phyloP scores from a whole-genome alignment of 2,329 filamentous ascomycete species.

The Dactylonectria estremocensis region DNA sequence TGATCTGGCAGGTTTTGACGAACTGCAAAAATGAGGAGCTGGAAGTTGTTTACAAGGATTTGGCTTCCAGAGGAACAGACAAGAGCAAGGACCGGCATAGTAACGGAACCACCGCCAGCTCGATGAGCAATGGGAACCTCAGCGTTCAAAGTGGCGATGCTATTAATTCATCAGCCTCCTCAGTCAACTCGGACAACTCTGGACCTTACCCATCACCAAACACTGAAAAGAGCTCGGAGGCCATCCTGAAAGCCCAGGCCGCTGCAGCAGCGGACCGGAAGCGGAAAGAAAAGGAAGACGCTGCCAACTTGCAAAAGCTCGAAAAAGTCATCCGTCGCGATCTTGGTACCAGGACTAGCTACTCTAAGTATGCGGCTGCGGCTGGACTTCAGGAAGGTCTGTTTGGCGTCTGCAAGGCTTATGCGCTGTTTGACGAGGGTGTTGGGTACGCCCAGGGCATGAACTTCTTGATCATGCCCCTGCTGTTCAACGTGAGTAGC shows the following conservation, averaged over 20 bases:
- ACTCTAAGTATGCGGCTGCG: constrained; percentile 94
- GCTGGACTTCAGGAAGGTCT: constrained; percentile 93
- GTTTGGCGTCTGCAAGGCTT: constrained; percentile 97
- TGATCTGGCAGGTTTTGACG: constrained; percentile 97
- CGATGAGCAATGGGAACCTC: constrained; percentile 68
- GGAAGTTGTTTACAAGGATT: constrained; percentile 87
- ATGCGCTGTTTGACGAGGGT: constrained; percentile 93
- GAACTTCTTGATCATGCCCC: constrained; percentile 98
- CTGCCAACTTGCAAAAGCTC: constrained; percentile 80
- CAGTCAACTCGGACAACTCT: constrained; percentile 84
- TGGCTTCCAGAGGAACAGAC: constrained; percentile 85
- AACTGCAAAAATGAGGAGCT: constrained; percentile 95
- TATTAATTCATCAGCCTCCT: constrained; percentile 84
- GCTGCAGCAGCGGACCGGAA: constrained; percentile 77
- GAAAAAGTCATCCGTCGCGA: constrained; percentile 95
- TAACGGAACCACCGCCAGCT: constrained; percentile 67
- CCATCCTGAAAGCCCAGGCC: constrained; percentile 76
- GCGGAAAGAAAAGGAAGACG: constrained; percentile 85
- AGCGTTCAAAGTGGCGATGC: constrained; percentile 75
- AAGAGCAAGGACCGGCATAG: constrained; percentile 79
- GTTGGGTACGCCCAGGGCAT: constrained; percentile 99
- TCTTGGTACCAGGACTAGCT: constrained; percentile 92
- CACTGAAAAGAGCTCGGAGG: constrained; percentile 74
- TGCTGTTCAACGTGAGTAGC: constrained; percentile 87
- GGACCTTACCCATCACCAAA: constrained; percentile 72